Base-by-base conservation (phyloP, 2,329 filamentous ascomycete genomes). In the Penicillium paneum region DNA sequence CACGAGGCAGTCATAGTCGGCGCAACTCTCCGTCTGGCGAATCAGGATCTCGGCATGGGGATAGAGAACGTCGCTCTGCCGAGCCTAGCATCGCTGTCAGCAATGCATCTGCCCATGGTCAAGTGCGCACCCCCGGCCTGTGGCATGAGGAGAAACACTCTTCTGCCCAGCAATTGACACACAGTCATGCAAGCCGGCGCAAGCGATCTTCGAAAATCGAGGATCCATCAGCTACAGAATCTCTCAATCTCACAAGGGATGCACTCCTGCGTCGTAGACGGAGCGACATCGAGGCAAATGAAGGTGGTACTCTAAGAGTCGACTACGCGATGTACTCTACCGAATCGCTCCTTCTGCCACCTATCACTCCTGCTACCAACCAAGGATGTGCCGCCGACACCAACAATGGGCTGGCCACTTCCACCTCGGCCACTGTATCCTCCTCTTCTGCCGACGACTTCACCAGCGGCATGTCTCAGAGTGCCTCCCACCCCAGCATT, bases 401-500 rank as follows among this genome's bases (percentile, higher is more conserved):
- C 8, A 57, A 55, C 34, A 61, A 57, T 40, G 64, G 68, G 5
- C 56, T 72, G 32, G 67, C 66, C 28, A 69, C 64, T 5, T 76
- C 74, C 3, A 72, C 71, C 24, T 74, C 74, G 32, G 71, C 71
- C 31, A 78, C 76, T 12, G 75, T 78, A 17, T 77, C 76, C 12
- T 78, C 76, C 7, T 76, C 75, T 1, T 75, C 75, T n/a, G 71
- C 73, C 32, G 76, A 75, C 49, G 75, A 77, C 49, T 74, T 70
- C 40, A 72, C 71, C 32, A 78, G 76, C 44, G 76, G 75, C 47
- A 77, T 78, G 64, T 78, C 76, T 28, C 75, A 77, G 48, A 77
- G 74, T 60, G 73, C 74, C 38, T 78, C 76, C 8, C 75, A 78
- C 56, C 76, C 75, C 5, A 78, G 76, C 58, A 76, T 78, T 32